Evolutionary conservation across 306 rosid species (phyloP), one percentile per base, ranked within the genome.

Genomic region (Inga leiocalycina): DNA sequence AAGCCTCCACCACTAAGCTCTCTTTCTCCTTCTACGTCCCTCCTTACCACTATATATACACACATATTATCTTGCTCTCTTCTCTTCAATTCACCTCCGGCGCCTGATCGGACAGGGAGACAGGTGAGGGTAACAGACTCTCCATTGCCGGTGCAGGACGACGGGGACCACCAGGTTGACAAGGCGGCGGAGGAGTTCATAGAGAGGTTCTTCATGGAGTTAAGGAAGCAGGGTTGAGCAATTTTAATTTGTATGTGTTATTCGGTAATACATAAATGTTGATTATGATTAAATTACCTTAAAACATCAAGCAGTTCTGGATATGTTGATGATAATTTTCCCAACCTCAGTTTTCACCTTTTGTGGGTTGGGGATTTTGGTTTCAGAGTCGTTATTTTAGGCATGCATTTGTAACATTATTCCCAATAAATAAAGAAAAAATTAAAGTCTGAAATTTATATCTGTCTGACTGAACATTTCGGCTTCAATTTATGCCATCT

Each of bases 111-210:
- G 96, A 91, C 0, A 72, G 69, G 15, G 72, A 86, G 95, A 74
- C 97, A 90, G 82, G 80, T 94, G 81, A 90, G 99, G 86, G 92
- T 96, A 10, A 94, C 99, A 0, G 99, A 96, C 86, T 96, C 99
- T 0, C 99, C 99, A 13, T 96, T 94, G 20, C 97, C 97, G 1
- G 43, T 92, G 51, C 81, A 87, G 22, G 90, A 88, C 5, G 84
- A 39, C 17, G 65, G 66, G 20, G 95, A 92, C 34, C 56, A 79
- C 66, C 89, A 56, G 9, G 94, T 96, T 11, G 98, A 97, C 76
- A 85, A 92, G 80, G 95, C 89, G 2, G 99, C 99, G 0, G 99
- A 92, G 84, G 97, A 85, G 73, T 97, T 97, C 71, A 97, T 97
- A 2, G 86, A 86, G 41, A 91, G 85, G 90, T 97, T 97, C 65